phyloP scores from a whole-genome alignment of 176 grass and related monocot species.

The Eragrostis curvula region DNA sequence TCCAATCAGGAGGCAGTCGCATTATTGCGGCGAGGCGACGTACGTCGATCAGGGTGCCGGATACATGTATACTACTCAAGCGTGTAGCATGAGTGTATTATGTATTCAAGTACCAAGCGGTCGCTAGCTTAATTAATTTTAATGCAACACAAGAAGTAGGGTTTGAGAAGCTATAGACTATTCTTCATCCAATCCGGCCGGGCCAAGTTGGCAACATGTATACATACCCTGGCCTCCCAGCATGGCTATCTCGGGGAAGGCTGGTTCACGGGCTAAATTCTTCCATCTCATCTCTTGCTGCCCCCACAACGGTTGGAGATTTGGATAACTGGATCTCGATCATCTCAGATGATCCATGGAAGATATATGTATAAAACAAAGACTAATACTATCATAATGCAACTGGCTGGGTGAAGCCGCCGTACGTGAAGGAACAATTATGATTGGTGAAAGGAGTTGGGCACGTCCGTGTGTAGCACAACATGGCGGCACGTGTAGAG shows the following conservation, averaged over 20 bases:
- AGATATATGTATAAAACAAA: background rate
- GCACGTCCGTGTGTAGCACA: background rate
- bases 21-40: slow-evolving; percentile 6
- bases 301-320: too few species aligned
- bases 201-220: slow-evolving; percentile 6
- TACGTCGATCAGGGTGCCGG: background rate
- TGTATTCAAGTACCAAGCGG: background rate
- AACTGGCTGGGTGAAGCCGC: background rate
- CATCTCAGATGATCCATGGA: slow-evolving; percentile 1
- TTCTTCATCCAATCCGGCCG: too few species aligned
- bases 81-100: background rate
- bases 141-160: background rate
- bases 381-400: background rate
- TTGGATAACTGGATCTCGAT: too few species aligned
- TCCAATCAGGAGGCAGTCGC: background rate
- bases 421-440: background rate
- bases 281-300: too few species aligned
- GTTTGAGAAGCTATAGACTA: too few species aligned
- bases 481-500: background rate
- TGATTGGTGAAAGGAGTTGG: too few species aligned
- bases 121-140: too few species aligned
- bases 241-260: background rate
- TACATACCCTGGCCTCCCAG: background rate
- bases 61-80: slow-evolving; percentile 32
- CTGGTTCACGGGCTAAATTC: slow-evolving; percentile 32